Evolutionary conservation across 768 basidiomycete genomes (phyloP).

Genomic region (Boletus barrowsii): DNA sequence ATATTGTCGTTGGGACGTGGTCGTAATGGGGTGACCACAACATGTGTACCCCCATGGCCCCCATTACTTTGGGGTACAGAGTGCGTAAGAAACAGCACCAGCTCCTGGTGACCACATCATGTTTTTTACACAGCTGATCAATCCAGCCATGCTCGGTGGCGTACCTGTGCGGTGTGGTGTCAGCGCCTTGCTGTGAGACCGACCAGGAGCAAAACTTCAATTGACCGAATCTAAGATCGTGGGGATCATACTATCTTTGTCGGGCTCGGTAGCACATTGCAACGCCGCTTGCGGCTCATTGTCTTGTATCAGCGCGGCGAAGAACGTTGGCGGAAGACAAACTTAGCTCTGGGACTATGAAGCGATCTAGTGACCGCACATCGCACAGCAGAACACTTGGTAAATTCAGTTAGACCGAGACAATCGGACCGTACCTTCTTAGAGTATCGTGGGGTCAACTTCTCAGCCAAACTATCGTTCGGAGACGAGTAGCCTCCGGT

Average conservation of each 20-base stretch:
- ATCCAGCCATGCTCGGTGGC: background rate
- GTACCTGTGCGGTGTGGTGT: background rate
- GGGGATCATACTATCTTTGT: background rate
- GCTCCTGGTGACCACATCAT: background rate
- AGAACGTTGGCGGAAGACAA: background rate
- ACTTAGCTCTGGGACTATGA: background rate
- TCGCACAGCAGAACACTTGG: background rate
- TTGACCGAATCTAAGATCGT: constrained; percentile 4
- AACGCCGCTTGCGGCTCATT: background rate
- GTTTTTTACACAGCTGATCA: background rate
- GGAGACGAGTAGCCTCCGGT: background rate
- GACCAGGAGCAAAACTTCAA: background rate
- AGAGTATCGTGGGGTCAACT: background rate
- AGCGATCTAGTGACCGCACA: background rate
- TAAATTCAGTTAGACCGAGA: background rate
- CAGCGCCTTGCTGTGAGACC: background rate
- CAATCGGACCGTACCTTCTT: background rate
- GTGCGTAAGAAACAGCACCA: background rate
- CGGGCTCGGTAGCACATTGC: background rate
- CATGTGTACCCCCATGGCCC: background rate
- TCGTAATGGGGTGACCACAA: background rate
- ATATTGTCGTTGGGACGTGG: background rate
- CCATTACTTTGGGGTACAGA: background rate
- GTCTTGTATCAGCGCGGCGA: background rate
- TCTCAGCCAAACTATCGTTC: background rate